Conservation (phyloP, 208 protist genomes). For the Wallacemonas rigidus region DNA sequence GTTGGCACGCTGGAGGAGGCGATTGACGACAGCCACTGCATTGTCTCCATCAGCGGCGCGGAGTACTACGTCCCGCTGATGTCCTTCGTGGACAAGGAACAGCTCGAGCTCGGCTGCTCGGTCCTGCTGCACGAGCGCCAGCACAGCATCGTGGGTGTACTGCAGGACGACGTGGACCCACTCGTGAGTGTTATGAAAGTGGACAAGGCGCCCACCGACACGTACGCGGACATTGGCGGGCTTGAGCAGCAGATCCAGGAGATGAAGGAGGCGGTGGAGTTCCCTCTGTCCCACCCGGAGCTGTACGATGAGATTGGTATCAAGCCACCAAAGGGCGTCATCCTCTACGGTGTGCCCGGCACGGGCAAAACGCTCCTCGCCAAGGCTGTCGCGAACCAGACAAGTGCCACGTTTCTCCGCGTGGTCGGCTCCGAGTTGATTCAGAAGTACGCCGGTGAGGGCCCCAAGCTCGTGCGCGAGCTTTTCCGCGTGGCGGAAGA, state of each 20-base stretch:
- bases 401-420: conserved; percentile 99
- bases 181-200: conserved; percentile 99
- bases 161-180: conserved; percentile 98
- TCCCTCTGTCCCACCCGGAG: conserved; percentile 99
- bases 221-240: conserved; percentile 99
- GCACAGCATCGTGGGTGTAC: conserved; percentile 97
- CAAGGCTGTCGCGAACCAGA: conserved; percentile 99
- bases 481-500: conserved; percentile 99
- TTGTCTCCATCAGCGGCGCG: conserved; percentile 95
- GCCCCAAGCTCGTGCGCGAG: conserved; percentile 99
- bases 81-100: conserved; percentile 99
- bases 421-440: conserved; percentile 99
- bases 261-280: conserved; percentile 99
- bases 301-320: conserved; percentile 99
- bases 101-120: conserved; percentile 97
- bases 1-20: conserved; percentile 99
- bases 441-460: conserved; percentile 99
- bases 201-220: conserved; percentile 99
- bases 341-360: conserved; percentile 99
- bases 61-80: conserved; percentile 99
- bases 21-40: conserved; percentile 99
- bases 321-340: conserved; percentile 99
- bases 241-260: conserved; percentile 99
- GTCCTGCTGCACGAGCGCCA: conserved; percentile 98
- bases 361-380: conserved; percentile 99